Base-by-base conservation (phyloP, 2,329 filamentous ascomycete genomes). In the Celoporthe dispersa region DNA sequence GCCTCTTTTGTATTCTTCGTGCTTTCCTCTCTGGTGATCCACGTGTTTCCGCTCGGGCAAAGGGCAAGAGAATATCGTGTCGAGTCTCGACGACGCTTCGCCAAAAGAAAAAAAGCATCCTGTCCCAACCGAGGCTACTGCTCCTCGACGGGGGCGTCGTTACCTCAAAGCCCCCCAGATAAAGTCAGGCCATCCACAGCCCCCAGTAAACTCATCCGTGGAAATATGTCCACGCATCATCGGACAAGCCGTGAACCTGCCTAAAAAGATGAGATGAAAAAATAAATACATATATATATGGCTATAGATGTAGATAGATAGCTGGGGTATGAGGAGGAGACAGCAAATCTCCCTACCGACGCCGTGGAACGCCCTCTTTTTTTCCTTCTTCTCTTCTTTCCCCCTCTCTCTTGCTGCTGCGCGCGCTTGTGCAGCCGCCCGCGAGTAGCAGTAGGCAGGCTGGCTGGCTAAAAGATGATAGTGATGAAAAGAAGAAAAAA, bases 291-390 rank as follows among this genome's bases (percentile, higher is more conserved):
- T 19, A 31, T n/a, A 31, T n/a, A 31, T 28, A 61, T 16, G n/a
- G n/a, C n/a, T n/a, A 37, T 37, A 64, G 25, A 39, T n/a, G 39
- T 44, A 6, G 28, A 28, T 41, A 57, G 7, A 57, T 44, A 37
- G 51, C 33, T 33, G 51, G n/a, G 48, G 31, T 66, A 66, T 57
- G 19, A 66, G 37, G 31, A 57, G 28, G 37, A 39, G 37, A 39
- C 12, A 55, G 37, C 28, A 19, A 53, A 14, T 44, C 19, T 44
- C 41, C 19, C 35, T 33, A 8, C 11, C 7, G 31, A 33, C 63
- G 63, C 63, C 63, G 16, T 31, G 22, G 8, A 53, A 64, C 44
- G 44, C 61, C 61, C n/a, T 28, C n/a, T 22, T 19, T n/a, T 39
- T 14, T 19, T 39, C 12, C 11, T 39, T 11, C 12, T 12, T 39